Conservation (phyloP, 805 yeast genomes). For the Ogataea chonburiensis region DNA sequence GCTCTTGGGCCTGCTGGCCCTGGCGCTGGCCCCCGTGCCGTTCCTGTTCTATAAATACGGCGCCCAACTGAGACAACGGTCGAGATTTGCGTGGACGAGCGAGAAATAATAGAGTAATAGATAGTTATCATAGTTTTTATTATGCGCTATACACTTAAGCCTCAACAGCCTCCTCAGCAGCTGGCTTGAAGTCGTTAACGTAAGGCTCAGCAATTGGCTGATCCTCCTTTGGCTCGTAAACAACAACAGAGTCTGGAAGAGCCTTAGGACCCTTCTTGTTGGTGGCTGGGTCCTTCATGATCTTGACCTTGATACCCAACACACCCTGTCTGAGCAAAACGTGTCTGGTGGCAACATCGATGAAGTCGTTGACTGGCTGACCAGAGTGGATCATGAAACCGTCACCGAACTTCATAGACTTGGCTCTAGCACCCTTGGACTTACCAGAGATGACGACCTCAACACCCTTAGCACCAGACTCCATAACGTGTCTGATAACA, state of each 20-base stretch:
- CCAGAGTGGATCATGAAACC: slow-evolving; percentile 99
- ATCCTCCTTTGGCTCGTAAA: slow-evolving; percentile 94
- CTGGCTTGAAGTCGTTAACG: slow-evolving; percentile 70
- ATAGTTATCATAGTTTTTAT: slow-evolving; percentile 1
- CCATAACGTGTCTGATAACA: slow-evolving; percentile 99
- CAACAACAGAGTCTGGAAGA: slow-evolving; percentile 92
- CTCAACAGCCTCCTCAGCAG: slow-evolving; percentile 39
- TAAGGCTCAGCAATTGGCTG: slow-evolving; percentile 75
- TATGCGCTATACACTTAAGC: slow-evolving; percentile 20
- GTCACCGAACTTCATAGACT: slow-evolving; percentile 99
- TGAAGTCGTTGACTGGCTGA: slow-evolving; percentile 99
- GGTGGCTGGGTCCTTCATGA: slow-evolving; percentile 97
- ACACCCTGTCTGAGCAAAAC: slow-evolving; percentile 99
- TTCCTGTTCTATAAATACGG: slow-evolving; percentile 52
- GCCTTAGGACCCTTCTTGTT: slow-evolving; percentile 84
- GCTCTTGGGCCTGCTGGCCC: slow-evolving; percentile 49
- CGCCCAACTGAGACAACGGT: slow-evolving; percentile 40
- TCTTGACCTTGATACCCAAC: slow-evolving; percentile 98
- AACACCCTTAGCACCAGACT: slow-evolving; percentile 99
- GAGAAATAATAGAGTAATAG: slow-evolving; percentile 7
- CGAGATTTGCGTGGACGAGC: slow-evolving; percentile 46
- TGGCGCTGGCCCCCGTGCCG: slow-evolving; percentile 54
- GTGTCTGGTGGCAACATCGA: slow-evolving; percentile 99
- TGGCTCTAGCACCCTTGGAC: slow-evolving; percentile 99
- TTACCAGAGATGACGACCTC: slow-evolving; percentile 99